phyloP scores from a whole-genome alignment of 768 basidiomycete species.

The Sarcodon aspratus region DNA sequence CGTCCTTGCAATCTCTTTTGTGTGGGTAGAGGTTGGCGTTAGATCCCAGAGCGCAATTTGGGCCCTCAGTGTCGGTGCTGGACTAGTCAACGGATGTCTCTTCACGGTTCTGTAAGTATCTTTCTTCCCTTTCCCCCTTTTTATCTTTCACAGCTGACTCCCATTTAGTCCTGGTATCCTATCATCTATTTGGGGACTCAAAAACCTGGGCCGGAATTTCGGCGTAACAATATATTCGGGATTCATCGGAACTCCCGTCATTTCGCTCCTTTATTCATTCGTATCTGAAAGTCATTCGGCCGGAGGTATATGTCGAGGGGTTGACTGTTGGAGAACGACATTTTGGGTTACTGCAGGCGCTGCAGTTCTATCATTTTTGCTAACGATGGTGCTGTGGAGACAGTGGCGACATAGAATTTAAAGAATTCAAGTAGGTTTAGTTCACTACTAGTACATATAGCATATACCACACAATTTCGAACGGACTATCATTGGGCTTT shows the following conservation, averaged over 20 bases:
- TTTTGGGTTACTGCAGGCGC: constrained; percentile 40
- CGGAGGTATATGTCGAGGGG: constrained; percentile 41
- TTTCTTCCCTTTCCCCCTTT: background rate
- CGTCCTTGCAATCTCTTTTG: constrained; percentile 37
- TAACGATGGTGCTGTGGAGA: constrained; percentile 44
- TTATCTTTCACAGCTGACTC: background rate
- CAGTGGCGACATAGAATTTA: constrained; percentile 51
- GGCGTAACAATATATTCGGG: constrained; percentile 67
- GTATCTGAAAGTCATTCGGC: constrained; percentile 39
- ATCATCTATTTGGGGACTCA: constrained; percentile 58
- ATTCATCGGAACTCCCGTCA: constrained; percentile 62
- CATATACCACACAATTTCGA: too few relatives aligned
- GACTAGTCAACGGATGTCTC: constrained; percentile 55
- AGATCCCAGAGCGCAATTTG: constrained; percentile 44
- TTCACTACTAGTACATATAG: too few relatives aligned
- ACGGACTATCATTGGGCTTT: too few relatives aligned
- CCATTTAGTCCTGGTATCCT: constrained; percentile 52
- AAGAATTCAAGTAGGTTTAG: background rate
- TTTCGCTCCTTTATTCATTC: constrained; percentile 74
- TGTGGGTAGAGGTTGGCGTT: constrained; percentile 42
- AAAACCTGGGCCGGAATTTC: constrained; percentile 67
- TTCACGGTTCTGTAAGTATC: constrained; percentile 60
- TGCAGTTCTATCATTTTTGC: constrained; percentile 31
- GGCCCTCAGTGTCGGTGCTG: constrained; percentile 59
- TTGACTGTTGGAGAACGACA: constrained; percentile 54